Evolutionary conservation across 1,284 basidiomycete genomes (phyloP).

Genomic region (Puccinia coronata): DNA sequence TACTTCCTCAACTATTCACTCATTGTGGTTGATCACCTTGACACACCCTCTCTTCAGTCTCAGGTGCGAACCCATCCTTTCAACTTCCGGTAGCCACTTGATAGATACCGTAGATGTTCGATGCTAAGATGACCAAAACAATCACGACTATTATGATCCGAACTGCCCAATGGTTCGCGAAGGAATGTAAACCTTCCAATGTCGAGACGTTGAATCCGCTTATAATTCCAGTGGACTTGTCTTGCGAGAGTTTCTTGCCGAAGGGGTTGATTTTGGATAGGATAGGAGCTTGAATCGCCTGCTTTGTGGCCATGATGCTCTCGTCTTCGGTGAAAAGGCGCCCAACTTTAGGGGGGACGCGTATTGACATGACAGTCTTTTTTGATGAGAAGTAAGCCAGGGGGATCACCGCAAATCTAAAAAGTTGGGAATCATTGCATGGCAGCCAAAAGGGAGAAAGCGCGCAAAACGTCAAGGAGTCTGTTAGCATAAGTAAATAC

Average conservation of each 20-base stretch:
- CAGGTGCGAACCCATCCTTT: neutral
- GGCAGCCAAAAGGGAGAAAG: too few relatives aligned
- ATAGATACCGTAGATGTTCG: constrained; percentile 29
- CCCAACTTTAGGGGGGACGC: neutral
- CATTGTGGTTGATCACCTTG: neutral
- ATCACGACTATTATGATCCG: neutral
- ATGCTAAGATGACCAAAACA: neutral
- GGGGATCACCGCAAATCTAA: constrained; percentile 40
- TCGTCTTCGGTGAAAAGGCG: neutral
- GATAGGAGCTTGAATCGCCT: neutral
- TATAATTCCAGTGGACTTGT: neutral
- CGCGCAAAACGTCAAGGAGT: neutral
- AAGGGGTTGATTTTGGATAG: neutral
- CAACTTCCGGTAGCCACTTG: constrained; percentile 6
- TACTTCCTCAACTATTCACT: too few relatives aligned
- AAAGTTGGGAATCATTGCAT: neutral
- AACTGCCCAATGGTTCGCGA: constrained; percentile 4
- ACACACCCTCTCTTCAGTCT: neutral
- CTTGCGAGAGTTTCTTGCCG: neutral
- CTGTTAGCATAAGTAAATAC: neutral
- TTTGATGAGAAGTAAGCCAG: constrained; percentile 25
- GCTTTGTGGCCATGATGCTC: neutral
- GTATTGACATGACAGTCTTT: constrained; percentile 30
- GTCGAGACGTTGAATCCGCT: neutral
- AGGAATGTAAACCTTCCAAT: constrained; percentile 7